Evolutionary conservation across 2,329 filamentous ascomycete species (phyloP).

Genomic region (Phyllosticta capitalensis): DNA sequence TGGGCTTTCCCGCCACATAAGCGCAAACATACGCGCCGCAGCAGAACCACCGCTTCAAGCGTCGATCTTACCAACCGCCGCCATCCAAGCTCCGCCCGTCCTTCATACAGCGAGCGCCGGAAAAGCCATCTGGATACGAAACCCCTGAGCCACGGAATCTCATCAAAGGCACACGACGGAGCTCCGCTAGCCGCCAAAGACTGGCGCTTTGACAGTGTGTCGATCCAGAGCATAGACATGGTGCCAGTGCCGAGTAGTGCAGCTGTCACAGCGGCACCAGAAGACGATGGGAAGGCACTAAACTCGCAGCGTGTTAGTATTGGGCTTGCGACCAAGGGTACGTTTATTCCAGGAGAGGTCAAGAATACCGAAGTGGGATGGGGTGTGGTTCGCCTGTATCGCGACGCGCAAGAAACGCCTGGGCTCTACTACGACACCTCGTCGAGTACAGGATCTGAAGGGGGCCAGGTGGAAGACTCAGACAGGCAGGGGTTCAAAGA

Average conservation of each 20-base stretch:
- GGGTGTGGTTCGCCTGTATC: slow-evolving; percentile 90
- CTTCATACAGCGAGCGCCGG: slow-evolving; percentile 27
- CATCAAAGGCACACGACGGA: background rate
- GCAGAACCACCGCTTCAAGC: slow-evolving; percentile 18
- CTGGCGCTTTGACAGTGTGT: slow-evolving; percentile 73
- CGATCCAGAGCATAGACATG: slow-evolving; percentile 75
- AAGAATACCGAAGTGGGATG: slow-evolving; percentile 72
- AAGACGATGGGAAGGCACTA: slow-evolving; percentile 22
- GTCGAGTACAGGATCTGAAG: slow-evolving; percentile 27
- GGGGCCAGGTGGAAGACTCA: slow-evolving; percentile 18
- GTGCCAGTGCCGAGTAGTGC: slow-evolving; percentile 23
- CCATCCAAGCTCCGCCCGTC: slow-evolving; percentile 13
- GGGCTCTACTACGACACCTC: slow-evolving; percentile 45
- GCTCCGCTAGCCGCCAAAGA: slow-evolving; percentile 41
- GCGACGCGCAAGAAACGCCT: slow-evolving; percentile 67
- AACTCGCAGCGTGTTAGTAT: slow-evolving; percentile 18
- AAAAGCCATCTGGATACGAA: slow-evolving; percentile 19
- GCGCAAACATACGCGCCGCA: slow-evolving; percentile 14
- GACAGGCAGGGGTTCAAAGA: slow-evolving; percentile 29
- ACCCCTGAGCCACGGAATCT: background rate
- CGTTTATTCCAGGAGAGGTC: slow-evolving; percentile 61
- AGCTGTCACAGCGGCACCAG: slow-evolving; percentile 14
- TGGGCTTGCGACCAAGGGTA: slow-evolving; percentile 73
- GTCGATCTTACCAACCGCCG: slow-evolving; percentile 16
- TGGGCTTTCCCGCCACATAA: slow-evolving; percentile 23